A percentile compares a stretch with the other conserved stretches of the same genome.
Evolutionary conservation across 108 stramenopile genomes (phyloP).

Genomic region (Cyclotella choctawhatcheeana): DNA sequence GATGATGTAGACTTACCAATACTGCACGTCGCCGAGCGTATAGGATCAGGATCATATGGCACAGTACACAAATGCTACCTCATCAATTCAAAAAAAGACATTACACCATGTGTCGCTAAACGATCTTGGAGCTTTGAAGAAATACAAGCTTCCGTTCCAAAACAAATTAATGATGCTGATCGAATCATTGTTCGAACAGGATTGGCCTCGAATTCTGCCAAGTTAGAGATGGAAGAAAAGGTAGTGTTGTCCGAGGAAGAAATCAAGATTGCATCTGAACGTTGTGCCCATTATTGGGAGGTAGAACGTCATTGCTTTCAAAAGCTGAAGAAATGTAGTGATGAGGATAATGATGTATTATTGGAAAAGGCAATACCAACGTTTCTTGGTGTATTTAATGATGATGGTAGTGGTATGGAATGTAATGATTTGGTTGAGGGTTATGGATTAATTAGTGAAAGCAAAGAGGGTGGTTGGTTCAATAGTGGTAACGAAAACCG

Average conservation of each 20-base stretch:
- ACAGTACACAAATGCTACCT: constrained; percentile 63
- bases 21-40: constrained; percentile 35
- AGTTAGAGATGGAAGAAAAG: not conserved
- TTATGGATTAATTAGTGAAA: constrained; percentile 11
- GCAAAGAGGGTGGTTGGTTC: not conserved
- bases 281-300: constrained; percentile 75
- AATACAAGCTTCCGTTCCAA: constrained; percentile 22
- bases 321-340: constrained; percentile 47
- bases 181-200: constrained; percentile 14
- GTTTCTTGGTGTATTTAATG: constrained; percentile 40
- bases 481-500: constrained; percentile 6
- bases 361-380: constrained; percentile 31
- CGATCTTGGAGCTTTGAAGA: constrained; percentile 66
- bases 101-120: constrained; percentile 57
- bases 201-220: constrained; percentile 6
- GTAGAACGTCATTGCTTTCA: constrained; percentile 75
- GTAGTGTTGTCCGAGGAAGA: constrained; percentile 21
- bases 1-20: constrained; percentile 1
- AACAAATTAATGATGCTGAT: not conserved
- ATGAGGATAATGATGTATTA: constrained; percentile 2
- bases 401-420: constrained; percentile 31
- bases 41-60: constrained; percentile 78
- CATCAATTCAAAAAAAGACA: constrained; percentile 17
- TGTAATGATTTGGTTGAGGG: not conserved
- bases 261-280: constrained; percentile 37